phyloP scores from a whole-genome alignment of 495 filamentous ascomycete genomes.

The Penicillium maclennaniae region DNA sequence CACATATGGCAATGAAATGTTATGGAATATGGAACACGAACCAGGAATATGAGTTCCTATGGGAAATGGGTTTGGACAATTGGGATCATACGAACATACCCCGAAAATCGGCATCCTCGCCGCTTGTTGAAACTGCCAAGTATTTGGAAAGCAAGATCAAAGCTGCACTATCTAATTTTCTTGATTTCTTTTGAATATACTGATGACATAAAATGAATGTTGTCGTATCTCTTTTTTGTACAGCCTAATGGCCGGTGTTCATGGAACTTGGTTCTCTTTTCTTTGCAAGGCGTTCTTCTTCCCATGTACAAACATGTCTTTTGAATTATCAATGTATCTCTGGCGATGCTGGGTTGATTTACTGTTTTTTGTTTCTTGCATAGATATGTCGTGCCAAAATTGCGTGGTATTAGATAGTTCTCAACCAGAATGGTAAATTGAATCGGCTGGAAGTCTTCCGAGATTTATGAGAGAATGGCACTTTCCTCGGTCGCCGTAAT shows the following conservation, averaged over 20 bases:
- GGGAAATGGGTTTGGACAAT: slow-evolving; percentile 21
- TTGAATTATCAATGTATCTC: neutral
- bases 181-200: neutral
- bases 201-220: slow-evolving; percentile 5
- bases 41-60: slow-evolving; percentile 7
- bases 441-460: neutral
- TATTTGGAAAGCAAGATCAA: neutral
- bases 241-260: slow-evolving; percentile 13
- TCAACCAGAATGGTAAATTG: neutral
- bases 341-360: neutral
- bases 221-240: slow-evolving; percentile 9
- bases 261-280: slow-evolving; percentile 4
- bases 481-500: too few species aligned
- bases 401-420: neutral
- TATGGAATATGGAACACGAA: slow-evolving; percentile 19
- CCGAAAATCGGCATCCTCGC: slow-evolving; percentile 13
- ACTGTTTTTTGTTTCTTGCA: neutral
- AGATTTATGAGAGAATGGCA: too few species aligned
- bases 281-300: slow-evolving; percentile 8
- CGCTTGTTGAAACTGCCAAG: neutral
- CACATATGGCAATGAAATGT: slow-evolving; percentile 9
- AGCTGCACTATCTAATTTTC: neutral
- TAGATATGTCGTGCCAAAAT: neutral
- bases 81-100: slow-evolving; percentile 19
- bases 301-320: slow-evolving; percentile 16